phyloP scores from a whole-genome alignment of 2,329 filamentous ascomycete genomes.

The Ophiostoma novo-ulmi region DNA sequence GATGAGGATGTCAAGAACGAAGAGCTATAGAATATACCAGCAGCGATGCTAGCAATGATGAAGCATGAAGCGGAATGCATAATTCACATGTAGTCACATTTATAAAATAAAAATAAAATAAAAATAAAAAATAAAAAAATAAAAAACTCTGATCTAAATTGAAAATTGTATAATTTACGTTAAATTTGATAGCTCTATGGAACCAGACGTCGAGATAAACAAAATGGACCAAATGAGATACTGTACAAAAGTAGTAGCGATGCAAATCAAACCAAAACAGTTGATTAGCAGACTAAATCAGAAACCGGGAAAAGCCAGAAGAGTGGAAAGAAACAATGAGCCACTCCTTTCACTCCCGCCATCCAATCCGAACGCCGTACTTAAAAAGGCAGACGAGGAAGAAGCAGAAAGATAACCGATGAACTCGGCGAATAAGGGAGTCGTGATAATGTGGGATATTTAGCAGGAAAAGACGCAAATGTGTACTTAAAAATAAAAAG shows the following conservation, averaged over 20 bases:
- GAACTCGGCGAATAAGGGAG: not conserved
- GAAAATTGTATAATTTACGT: not conserved
- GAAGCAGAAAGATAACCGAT: too few species aligned
- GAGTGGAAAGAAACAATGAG: not conserved
- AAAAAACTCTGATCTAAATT: not conserved
- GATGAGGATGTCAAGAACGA: not conserved
- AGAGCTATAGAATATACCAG: not conserved
- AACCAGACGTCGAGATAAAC: not conserved
- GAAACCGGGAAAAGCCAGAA: not conserved
- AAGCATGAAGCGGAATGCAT: too few species aligned
- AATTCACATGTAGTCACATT: not conserved
- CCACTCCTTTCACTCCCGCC: not conserved
- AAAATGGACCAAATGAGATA: not conserved
- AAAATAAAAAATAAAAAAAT: too few species aligned
- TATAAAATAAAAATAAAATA: too few species aligned
- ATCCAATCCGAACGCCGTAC: constrained; percentile 10
- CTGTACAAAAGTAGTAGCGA: not conserved
- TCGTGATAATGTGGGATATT: constrained; percentile 1
- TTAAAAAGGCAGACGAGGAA: not conserved
- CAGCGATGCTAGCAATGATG: not conserved
- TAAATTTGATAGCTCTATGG: not conserved
- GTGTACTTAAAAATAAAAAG: not conserved
- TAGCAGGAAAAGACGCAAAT: not conserved
- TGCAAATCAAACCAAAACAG: not conserved
- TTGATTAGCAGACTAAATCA: not conserved